Base-by-base conservation (phyloP, 2,329 filamentous ascomycete genomes). In the Waltergamsia citrina region DNA sequence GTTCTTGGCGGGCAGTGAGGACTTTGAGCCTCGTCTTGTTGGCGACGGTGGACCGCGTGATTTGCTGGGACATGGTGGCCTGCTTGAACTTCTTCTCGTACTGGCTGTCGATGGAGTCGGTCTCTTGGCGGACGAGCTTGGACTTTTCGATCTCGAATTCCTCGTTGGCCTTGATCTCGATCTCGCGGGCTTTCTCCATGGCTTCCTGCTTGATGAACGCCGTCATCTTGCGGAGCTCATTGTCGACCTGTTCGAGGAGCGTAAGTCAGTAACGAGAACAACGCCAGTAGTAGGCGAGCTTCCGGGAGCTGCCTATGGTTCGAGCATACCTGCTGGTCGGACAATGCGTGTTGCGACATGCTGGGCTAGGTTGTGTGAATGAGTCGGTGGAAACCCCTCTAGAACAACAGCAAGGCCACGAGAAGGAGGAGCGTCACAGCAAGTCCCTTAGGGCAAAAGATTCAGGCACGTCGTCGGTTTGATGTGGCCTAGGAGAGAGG, bases 81-180 rank as follows among this genome's bases (percentile, higher is more conserved):
- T 94, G 85, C 73, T 95, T 98, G 78, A 93, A 93, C 71, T 96
- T 96, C 78, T 94, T 96, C 67, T 90, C 85, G 74, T 95, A 98
- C 49, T 82, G 69, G 45, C 71, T 70, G 67, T 98, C 92, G 69
- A 98, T 96, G 61, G 86, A 67, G 54, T 86, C 77, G 35, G 85
- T 95, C 67, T 96, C 92, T 65, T 93, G 81, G 58, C 86, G 90
- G 50, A 96, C 92, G 33, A 98, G 85, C 72, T 94, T 95, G 52
- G 88, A 92, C 69, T 98, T 98, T 60, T 98, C 92, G 58, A 95
- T 96, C 57, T 86, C 85, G 65, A 96, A 96, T 64, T 98, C 92
- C 63, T 96, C 87, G 69, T 96, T 88, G 61, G 92, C 92, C 67
- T 96, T 96, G 67, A 96, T 82, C 56, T 92, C 78, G 63, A 98